phyloP scores from a whole-genome alignment of 441 rosid species.

The Theobroma grandiflorum region DNA sequence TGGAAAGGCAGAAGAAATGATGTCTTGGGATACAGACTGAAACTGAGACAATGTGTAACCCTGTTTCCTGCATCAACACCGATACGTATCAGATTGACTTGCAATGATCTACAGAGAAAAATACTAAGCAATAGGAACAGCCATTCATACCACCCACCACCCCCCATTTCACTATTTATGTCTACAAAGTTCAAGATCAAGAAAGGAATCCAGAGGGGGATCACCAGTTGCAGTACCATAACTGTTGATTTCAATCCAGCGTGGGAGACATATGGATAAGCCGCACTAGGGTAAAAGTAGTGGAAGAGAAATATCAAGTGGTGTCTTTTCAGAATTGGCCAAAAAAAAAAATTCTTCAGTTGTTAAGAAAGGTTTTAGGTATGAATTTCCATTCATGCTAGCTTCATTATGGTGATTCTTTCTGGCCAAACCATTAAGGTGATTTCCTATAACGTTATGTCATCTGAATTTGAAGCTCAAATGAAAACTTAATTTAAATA shows the following conservation, averaged over 20 bases:
- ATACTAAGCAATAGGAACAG: background rate
- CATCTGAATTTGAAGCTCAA: background rate
- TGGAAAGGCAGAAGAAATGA: background rate
- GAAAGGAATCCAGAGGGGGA: background rate
- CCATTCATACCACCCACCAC: background rate
- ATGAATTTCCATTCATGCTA: background rate
- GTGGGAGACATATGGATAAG: background rate
- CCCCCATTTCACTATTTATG: background rate
- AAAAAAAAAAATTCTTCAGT: background rate
- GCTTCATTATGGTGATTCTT: background rate
- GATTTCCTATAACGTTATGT: background rate
- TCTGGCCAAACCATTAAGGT: background rate
- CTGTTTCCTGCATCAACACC: constrained; percentile 6
- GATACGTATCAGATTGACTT: background rate
- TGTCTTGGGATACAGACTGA: background rate
- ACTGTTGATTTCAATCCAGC: background rate
- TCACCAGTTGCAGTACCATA: background rate
- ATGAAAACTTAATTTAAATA: background rate
- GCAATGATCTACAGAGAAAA: background rate
- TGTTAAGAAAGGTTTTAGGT: background rate
- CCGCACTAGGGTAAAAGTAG: background rate
- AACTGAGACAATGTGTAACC: background rate
- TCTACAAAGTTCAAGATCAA: background rate
- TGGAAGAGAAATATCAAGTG: background rate
- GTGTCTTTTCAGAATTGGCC: background rate